Evolutionary conservation across 169 alveolate species (phyloP), one percentile per base, ranked within the genome.

Genomic region (Theileria sp.): DNA sequence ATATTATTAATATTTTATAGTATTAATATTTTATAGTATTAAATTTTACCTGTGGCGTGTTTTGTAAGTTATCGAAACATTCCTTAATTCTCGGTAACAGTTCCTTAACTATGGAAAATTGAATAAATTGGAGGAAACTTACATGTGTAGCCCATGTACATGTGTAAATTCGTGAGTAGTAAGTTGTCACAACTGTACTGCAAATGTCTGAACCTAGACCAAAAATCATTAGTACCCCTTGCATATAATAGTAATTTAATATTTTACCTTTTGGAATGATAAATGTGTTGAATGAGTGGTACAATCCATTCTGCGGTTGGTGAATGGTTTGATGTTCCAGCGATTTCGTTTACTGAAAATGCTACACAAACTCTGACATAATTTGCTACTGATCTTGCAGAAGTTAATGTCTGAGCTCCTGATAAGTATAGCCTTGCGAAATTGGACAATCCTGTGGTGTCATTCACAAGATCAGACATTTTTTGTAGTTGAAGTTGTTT

Each of bases 351-450:
- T 62, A 78, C 54, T 19, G 91, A 85, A 54, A 71, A 85, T 19
- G 87, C 69, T 1, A 85, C 56, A 26, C 70, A 73, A 0, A 85
- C 91, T 49, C 84, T 67, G 0, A 85, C 86, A 56, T 85, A 85
- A 73, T 79, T 85, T 7, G 91, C 54, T 23, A 68, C 79, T 51
- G 91, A 65, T 25, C 91, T 75, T 19, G 87, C 78, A 21, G 87
- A 50, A 9, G 74, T 79, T 23, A 85, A 73, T 38, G 50, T 65
- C 51, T 85, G 91, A 30, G 87, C 91, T n/a, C 83, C 91, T n/a
- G 84, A 64, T 7, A 85, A 66, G 44, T 85, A 85, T 38, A 70
- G 26, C 19, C 62, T 85, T 26, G 80, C 91, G 51, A 85, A 85
- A 25, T 73, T 44, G 49, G 64, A 64, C 79, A 85, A 74, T 64